Conservation (phyloP, 2,329 filamentous ascomycete species). For the Tympanopsis confertula region DNA sequence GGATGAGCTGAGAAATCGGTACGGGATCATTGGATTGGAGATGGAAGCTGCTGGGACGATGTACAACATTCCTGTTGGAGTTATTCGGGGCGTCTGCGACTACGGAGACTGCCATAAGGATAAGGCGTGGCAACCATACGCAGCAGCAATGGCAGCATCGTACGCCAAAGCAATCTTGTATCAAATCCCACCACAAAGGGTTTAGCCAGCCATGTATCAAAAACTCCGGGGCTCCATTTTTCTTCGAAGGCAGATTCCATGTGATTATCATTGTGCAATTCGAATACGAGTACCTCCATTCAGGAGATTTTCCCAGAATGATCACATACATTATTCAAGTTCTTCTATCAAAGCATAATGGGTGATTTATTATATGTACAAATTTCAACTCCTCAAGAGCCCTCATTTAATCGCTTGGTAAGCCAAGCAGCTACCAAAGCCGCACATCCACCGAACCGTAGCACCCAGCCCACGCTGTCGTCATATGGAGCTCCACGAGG, state of each 20-base stretch:
- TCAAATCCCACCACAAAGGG: conserved; percentile 3
- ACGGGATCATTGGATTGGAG: conserved; percentile 8
- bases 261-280: no score
- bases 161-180: conserved; percentile 8
- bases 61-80: conserved; percentile 6
- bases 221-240: no score
- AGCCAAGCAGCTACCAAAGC: conserved; percentile 68
- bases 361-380: no score
- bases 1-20: conserved; percentile 5
- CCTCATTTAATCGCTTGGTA: conserved; percentile 56
- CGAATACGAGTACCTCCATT: no score
- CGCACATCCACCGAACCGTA: conserved; percentile 72
- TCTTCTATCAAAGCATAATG: no score
- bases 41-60: conserved; percentile 9
- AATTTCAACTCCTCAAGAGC: conserved; percentile 14
- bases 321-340: no score
- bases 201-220: no score
- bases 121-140: conserved; percentile 11
- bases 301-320: no score
- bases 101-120: conserved; percentile 9
- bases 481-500: conserved; percentile 75
- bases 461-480: conserved; percentile 73
- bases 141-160: conserved; percentile 9
- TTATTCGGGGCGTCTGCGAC: conserved; percentile 10
- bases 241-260: no score